These are phyloP conservation scores for Melampsora occidentalis DNA, from an alignment of 1,284 basidiomycete genomes.

Conservation along the genomic window DNA sequence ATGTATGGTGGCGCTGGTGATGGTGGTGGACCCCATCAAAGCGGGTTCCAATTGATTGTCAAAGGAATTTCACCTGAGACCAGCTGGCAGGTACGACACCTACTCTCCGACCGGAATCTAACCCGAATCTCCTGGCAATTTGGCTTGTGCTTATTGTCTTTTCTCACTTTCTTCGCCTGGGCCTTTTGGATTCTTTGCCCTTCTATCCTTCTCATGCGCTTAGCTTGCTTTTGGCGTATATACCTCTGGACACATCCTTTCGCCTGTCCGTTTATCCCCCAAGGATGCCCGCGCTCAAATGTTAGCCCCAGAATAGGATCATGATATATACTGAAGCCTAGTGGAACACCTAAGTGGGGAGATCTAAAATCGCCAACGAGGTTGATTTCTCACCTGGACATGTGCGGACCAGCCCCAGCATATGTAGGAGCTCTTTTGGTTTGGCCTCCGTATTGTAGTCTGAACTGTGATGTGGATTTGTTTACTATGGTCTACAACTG, in stretches of 20 bases:
- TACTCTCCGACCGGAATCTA: slow-evolving; percentile 16
- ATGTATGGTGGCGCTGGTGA: slow-evolving; percentile 52
- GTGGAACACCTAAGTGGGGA: too few species aligned
- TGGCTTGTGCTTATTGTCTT: slow-evolving; percentile 20
- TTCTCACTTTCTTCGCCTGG: slow-evolving; percentile 44
- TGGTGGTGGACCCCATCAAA: slow-evolving; percentile 59
- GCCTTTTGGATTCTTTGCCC: slow-evolving; percentile 39
- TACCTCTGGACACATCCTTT: too few species aligned
- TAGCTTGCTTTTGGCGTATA: not conserved
- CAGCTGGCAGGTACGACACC: slow-evolving; percentile 82
- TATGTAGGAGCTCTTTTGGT: too few species aligned
- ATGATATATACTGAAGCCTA: too few species aligned
- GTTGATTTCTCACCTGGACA: too few species aligned
- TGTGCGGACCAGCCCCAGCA: too few species aligned
- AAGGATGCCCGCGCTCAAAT: too few species aligned
- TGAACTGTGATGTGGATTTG: not conserved
- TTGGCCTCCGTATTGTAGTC: too few species aligned
- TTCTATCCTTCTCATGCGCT: slow-evolving; percentile 29
- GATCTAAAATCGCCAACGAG: too few species aligned
- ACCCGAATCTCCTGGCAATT: not conserved
- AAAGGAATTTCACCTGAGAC: slow-evolving; percentile 83
- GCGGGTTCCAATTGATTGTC: slow-evolving; percentile 74
- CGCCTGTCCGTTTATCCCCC: too few species aligned
- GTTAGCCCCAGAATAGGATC: too few species aligned
- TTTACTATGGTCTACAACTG: not conserved